These are phyloP conservation scores for Epithemia pelagica DNA, from an alignment of 108 stramenopile species.

Conservation along the genomic window DNA sequence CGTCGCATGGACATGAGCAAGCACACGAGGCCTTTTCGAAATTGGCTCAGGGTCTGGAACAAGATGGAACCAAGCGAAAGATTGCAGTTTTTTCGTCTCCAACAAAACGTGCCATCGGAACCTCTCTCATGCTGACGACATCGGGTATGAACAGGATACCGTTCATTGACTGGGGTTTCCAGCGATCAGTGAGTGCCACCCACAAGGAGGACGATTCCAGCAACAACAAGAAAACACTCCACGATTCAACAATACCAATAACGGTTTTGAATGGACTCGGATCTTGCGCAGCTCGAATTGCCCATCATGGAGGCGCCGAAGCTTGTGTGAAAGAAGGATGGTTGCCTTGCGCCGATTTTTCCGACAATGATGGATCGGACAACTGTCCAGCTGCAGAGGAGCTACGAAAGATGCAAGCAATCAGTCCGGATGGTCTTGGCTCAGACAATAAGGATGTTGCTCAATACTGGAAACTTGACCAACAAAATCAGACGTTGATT, in stretches of 20 bases:
- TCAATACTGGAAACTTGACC: background rate
- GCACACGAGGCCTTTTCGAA: constrained; percentile 5
- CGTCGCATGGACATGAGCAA: constrained; percentile 5
- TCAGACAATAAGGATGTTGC: background rate
- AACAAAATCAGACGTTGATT: background rate
- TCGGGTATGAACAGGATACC: background rate
- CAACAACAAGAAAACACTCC: background rate
- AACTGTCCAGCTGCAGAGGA: background rate
- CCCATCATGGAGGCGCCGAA: background rate
- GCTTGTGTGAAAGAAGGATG: background rate
- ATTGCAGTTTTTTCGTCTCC: constrained; percentile 7
- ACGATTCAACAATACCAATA: background rate
- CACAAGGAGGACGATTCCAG: too few relatives aligned
- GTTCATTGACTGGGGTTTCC: background rate
- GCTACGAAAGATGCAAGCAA: background rate
- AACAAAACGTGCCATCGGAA: constrained; percentile 2
- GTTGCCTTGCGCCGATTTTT: constrained; percentile 1
- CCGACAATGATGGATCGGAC: background rate
- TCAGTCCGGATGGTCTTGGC: background rate
- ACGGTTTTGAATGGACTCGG: constrained; percentile 11
- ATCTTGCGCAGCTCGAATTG: constrained; percentile 1
- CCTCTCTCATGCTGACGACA: constrained; percentile 1
- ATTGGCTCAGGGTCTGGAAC: background rate
- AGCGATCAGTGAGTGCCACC: background rate
- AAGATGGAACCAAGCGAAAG: background rate